Evolutionary conservation across 2,329 filamentous ascomycete species (phyloP), one percentile per base, ranked within the genome.

Genomic region (Thielaviopsis musarum): DNA sequence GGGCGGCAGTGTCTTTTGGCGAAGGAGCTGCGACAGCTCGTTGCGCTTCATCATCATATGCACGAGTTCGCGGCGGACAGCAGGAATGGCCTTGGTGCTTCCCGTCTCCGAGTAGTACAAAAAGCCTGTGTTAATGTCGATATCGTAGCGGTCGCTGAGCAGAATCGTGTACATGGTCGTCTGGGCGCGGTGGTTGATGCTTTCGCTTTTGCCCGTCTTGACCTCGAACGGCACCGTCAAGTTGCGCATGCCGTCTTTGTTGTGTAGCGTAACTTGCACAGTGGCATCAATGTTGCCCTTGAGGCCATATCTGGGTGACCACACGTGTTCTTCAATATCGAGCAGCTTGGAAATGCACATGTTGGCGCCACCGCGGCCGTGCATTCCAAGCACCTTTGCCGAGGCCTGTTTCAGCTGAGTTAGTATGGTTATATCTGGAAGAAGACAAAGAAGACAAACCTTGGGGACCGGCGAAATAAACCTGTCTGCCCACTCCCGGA

Each of bases 221-320:
- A 98, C 80, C 69, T 98, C 93, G 64, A 98, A 88, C 0, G 93
- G 93, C 3, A 95, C 88, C 0, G 91, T 91, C 63, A 97, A 74
- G 5, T 80, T 87, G 62, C 81, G 81, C 54, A 75, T 71, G 30
- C 80, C 76, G n/a, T 78, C 74, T 26, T 82, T 80, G 60, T 95
- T 86, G 59, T 81, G 75, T 75, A 96, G 87, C 0, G 80, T 82
- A 17, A 93, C 86, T 72, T 98, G 88, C 0, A 98, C 87, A 0
- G 93, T 97, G 28, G 93, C 93, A 72, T 98, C 93, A 62, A 98
- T 93, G 66, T 97, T 98, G 30, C 93, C 93, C 70, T 98, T 98
- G 17, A 98, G 76, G 0, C 93, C 93, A 68, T 95, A 98, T 82
- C 90, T 91, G 0, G 93, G 93, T 6, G 91, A 97, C 93, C 93